Evolutionary conservation across 1,284 basidiomycete genomes (phyloP), one percentile per base, ranked within the genome.

Genomic region (Sparassis latifolia): DNA sequence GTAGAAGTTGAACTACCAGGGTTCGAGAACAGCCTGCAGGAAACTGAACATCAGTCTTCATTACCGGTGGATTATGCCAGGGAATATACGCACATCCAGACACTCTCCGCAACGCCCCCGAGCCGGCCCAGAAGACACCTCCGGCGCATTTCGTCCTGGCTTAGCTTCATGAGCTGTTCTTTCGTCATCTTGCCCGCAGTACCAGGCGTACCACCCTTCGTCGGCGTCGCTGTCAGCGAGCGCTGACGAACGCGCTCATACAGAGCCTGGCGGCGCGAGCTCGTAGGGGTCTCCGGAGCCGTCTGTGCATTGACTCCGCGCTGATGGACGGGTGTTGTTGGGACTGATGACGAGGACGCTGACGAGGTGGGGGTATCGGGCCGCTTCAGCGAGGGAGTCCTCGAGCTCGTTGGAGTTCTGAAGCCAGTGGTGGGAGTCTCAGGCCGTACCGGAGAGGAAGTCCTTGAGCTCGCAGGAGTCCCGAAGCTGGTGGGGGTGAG

Each of bases 171-270:
- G 52, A 90, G 72, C 58, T 86, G 78, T 49, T 87, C 85, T 53
- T 73, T 78, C 33, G 77, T 78, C 58, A 86, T 67, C 50, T 69
- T 78, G 3, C 58, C 52, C 5, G 51, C 67, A 42, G 70, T 68
- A 42, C 66, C 69, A 49, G 68, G 73, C 35, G 62, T 61, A 20
- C 69, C 66, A 40, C 69, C 62, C 62, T 88, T 89, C 40, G 78
- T 79, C 0, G 88, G 86, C 12, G 85, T 80, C 12, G 73, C 69
- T 0, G 79, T 79, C 44, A 87, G 65, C 20, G 82, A 89, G 52
- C 79, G 77, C 59, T 84, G 80, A 10, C 84, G 83, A 42, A 91
- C 71, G 31, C 88, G 86, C 56, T 91, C 88, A 60, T 86, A 87
- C 1, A 91, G 68, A 2, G 88, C 88, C 56, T 83, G 79, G 41